Evolutionary conservation across 768 basidiomycete genomes (phyloP), one percentile per base, ranked within the genome.

Genomic region (Serendipita sp.): DNA sequence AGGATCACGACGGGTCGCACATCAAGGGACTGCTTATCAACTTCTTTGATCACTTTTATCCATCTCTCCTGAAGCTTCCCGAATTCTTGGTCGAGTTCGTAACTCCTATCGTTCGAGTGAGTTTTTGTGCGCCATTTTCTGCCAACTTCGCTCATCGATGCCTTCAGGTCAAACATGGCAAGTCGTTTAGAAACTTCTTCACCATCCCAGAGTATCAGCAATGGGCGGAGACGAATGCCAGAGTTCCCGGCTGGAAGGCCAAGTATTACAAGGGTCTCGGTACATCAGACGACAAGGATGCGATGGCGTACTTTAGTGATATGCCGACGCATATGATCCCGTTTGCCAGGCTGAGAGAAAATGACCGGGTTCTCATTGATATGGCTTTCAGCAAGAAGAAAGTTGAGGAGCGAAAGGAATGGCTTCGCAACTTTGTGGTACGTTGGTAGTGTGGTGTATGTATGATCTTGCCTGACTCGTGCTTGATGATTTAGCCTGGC

Each of bases 211-310:
- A 99, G 73, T 99, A 90, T 67, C 91, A 96, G 68, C 79, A 85
- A 68, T 99, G 96, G 96, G 72, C 85, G 51, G 86, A 89, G 71
- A 77, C 78, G 16, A 90, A 89, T 9, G 81, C 81, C 0, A 83
- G 85, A 67, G 78, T 84, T 3, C 78, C 85, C 63, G 90, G 83
- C 62, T 99, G 95, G 95, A 80, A 80, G 26, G 81, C 85, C 58
- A 99, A 98, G 77, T 99, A 99, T 76, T 98, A 85, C 83, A 99
- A 99, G 94, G 96, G 96, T 84, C 76, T 99, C 72, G 96, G 96
- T 70, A 93, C 96, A 22, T 94, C 90, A 70, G 85, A 78, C 31
- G 88, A 94, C 61, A 79, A 81, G 9, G 96, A 98, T 67, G 94
- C 90, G 20, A 85, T 90, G 63, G 85, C 86, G 66, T 99, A 98